Base-by-base conservation (phyloP, 2,329 filamentous ascomycete species). In the Colletotrichum chrysophilum region DNA sequence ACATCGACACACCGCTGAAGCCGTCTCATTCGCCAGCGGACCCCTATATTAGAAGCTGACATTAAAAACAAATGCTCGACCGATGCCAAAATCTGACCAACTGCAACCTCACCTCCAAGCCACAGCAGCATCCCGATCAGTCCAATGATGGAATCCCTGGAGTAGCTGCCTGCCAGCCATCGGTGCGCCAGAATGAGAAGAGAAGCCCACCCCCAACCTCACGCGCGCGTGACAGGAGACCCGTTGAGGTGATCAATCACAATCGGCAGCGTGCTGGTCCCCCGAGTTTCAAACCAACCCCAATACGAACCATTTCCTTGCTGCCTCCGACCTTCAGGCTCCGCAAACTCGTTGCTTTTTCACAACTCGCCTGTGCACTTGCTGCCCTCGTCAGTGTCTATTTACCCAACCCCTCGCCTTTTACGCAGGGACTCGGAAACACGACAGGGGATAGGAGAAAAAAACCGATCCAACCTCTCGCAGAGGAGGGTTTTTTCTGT, bases 301-400 rank as follows among this genome's bases (percentile, higher is more conserved):
- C 38, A 75, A 64, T 64, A 58, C 64, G 32, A 30, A 36, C n/a
- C 64, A 65, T 68, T 65, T 30, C 56, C 38, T 60, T 65, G 56
- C 30, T 36, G 32, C n/a, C 62, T 68, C 70, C 56, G 64, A 38
- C 48, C 18, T 56, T 58, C 70, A 73, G 43, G 38, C 73, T 75
- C 70, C 70, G 73, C 70, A 75, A 18, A 34, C 9, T 10, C 43
- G 52, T 73, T 75, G 38, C 64, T 73, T 75, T 75, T 75, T 66
- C 36, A 38, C 52, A 64, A 64, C 60, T 71, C 34, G 32, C 56
- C 43, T 64, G 34, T 55, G 61, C 62, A 24, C 28, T 16, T 21
- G 24, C 32, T 43, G 30, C 26, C 18, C 38, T 48, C 38, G 38
- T 43, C 38, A 48, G 13, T 72, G 24, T 43, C 55, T 66, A 58